These are phyloP conservation scores for Pseudoscleropodium purum DNA, from an alignment of 225 moss, liverwort and hornwort species.

Conservation along the genomic window DNA sequence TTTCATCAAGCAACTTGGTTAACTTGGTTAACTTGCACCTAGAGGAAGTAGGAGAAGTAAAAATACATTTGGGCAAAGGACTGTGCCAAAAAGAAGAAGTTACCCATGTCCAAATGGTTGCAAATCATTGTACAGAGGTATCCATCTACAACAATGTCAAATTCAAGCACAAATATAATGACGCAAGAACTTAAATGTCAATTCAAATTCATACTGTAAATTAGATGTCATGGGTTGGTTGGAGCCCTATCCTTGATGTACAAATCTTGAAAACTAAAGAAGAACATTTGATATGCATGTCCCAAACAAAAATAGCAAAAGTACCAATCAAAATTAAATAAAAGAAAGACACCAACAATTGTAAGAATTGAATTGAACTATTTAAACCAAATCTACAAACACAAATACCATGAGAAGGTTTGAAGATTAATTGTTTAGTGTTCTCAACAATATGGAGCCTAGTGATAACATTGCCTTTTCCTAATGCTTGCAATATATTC, in stretches of 20 bases:
- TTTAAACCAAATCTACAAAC: background rate
- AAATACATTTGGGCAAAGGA: background rate
- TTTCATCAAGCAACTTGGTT: background rate
- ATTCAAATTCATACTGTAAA: background rate
- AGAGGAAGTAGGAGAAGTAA: background rate
- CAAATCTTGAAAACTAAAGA: background rate
- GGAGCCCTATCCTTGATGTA: background rate
- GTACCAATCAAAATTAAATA: background rate
- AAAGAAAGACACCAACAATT: too few relatives aligned
- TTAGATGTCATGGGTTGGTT: background rate
- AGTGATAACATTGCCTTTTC: background rate
- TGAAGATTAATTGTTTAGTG: background rate
- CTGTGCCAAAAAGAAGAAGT: fast-evolving
- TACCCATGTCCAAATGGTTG: fast-evolving
- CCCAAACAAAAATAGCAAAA: background rate
- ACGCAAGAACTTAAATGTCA: fast-evolving
- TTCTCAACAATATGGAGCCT: background rate
- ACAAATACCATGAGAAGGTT: background rate
- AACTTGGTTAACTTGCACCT: fast-evolving
- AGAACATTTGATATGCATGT: background rate
- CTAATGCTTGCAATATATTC: background rate
- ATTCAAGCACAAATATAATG: background rate
- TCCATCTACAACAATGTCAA: background rate
- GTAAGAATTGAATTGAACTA: background rate
- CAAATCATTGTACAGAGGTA: background rate